phyloP scores from a whole-genome alignment of 1,139 yeast genomes.

The Yamadazyma trypodendri region DNA sequence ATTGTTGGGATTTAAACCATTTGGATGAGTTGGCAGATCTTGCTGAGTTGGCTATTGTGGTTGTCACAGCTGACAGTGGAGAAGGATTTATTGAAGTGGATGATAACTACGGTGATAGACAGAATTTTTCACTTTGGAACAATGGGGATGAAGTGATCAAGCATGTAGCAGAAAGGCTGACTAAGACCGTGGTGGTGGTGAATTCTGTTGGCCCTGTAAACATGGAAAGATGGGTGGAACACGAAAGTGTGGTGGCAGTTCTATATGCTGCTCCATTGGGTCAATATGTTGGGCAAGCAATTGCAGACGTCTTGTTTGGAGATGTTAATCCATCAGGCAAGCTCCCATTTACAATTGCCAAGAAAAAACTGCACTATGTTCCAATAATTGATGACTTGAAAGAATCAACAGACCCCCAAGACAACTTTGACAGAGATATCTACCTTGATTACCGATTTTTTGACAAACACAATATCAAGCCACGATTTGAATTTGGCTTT shows the following conservation, averaged over 20 bases:
- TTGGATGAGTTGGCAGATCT: constrained; percentile 45
- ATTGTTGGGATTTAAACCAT: constrained; percentile 44
- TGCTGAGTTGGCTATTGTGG: constrained; percentile 53
- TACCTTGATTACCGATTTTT: constrained; percentile 56
- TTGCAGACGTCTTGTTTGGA: constrained; percentile 51
- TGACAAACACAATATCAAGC: constrained; percentile 55
- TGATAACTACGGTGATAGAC: constrained; percentile 60
- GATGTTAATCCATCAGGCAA: constrained; percentile 61
- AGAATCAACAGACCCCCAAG: constrained; percentile 42
- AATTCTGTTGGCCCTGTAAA: constrained; percentile 61
- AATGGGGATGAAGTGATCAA: constrained; percentile 57
- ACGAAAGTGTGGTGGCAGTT: constrained; percentile 58
- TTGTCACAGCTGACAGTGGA: constrained; percentile 55
- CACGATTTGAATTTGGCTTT: constrained; percentile 61
- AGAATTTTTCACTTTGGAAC: constrained; percentile 57
- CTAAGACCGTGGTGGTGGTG: constrained; percentile 56
- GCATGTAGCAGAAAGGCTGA: constrained; percentile 46
- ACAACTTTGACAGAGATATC: constrained; percentile 48
- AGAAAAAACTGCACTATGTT: constrained; percentile 52
- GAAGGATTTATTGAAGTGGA: constrained; percentile 61
- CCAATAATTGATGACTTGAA: constrained; percentile 45
- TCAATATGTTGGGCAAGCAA: constrained; percentile 46
- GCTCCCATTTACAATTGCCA: constrained; percentile 63
- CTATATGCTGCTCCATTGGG: constrained; percentile 58
- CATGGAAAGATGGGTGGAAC: constrained; percentile 58